Evolutionary conservation across 768 basidiomycete genomes (phyloP), one percentile per base, ranked within the genome.

Genomic region (Serendipita sp.): DNA sequence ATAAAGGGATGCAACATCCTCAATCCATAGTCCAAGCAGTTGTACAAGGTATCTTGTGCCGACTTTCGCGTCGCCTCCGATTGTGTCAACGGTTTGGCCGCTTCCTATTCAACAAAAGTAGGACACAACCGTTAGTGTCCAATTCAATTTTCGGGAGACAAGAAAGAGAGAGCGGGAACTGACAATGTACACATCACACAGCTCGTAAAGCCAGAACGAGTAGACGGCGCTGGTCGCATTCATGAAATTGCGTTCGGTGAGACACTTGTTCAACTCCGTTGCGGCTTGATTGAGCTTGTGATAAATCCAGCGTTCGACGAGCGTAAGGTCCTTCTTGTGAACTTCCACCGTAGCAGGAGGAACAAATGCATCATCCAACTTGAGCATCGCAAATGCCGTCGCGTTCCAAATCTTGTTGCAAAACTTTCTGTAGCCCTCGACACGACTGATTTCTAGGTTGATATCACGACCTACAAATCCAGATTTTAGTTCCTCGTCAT

Each of bases 371-470:
- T 83, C 83, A 63, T 92, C 93, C 33, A 99, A 78, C 75, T 95
- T 95, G 72, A 97, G 82, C 88, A 98, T 92, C n/a, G 94, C 95
- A 68, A 99, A 98, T 74, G 94, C 94, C 53, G 93, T 97, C 0
- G 96, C 96, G 70, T 99, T 99, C 80, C 95, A 98, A 28, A 98
- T 84, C 78, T 98, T 98, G 77, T 99, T 99, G 77, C 96, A 98
- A 78, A 99, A 99, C 74, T 98, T 98, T 73, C 96, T 84, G 74
- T 98, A 98, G 1, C 94, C 96, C 74, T 98, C 94, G 33, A 98
- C 92, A 61, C 93, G 85, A 65, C 90, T 74, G 67, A 99, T 93
- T 71, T 98, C 93, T 64, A 99, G 77, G 72, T 97, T 96, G 76
- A 99, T 95, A 73, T 98, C 95, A 48, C 94, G 88, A 30, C 92